Conservation (phyloP, 2,329 filamentous ascomycete species). For the Gaeumannomyces sp. region DNA sequence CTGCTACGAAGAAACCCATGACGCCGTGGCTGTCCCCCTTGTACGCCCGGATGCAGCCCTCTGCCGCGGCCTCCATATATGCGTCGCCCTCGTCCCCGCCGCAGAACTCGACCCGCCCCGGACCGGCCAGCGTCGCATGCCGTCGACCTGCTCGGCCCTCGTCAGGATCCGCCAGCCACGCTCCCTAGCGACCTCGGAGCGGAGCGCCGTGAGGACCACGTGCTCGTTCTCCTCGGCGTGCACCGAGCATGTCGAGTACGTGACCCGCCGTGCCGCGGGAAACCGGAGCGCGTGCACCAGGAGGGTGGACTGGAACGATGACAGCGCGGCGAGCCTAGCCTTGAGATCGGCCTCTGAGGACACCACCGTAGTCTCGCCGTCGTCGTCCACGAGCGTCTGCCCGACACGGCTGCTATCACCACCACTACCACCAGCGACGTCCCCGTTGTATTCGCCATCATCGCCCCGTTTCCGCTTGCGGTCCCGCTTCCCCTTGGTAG, state of each 20-base stretch:
- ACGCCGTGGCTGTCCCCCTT: slow-evolving; percentile 76
- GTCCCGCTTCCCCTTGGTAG: slow-evolving; percentile 15
- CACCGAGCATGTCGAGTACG: slow-evolving; percentile 91
- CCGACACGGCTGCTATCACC: slow-evolving; percentile 12
- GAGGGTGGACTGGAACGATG: slow-evolving; percentile 75
- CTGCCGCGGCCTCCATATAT: slow-evolving; percentile 39
- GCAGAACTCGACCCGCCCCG: slow-evolving; percentile 40
- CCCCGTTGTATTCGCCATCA: slow-evolving; percentile 21
- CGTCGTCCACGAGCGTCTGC: slow-evolving; percentile 45
- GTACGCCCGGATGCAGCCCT: slow-evolving; percentile 75
- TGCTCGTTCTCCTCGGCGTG: slow-evolving; percentile 83
- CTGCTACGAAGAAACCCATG: slow-evolving; percentile 95
- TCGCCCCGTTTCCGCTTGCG: slow-evolving; percentile 43
- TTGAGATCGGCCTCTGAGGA: slow-evolving; percentile 50
- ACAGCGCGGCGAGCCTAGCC: slow-evolving; percentile 64
- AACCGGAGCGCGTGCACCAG: slow-evolving; percentile 82
- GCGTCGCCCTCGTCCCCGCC: slow-evolving; percentile 34
- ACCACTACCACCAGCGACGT: not conserved
- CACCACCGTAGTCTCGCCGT: slow-evolving; percentile 46
- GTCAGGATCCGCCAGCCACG: slow-evolving; percentile 73
- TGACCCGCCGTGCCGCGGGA: slow-evolving; percentile 66
- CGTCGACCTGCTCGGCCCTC: slow-evolving; percentile 66
- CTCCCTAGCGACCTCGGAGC: slow-evolving; percentile 57
- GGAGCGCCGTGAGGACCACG: slow-evolving; percentile 68
- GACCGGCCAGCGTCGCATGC: slow-evolving; percentile 70